Conservation (phyloP, 371 early-diverging fungal genomes). For the Syncephalastrum monosporum region DNA sequence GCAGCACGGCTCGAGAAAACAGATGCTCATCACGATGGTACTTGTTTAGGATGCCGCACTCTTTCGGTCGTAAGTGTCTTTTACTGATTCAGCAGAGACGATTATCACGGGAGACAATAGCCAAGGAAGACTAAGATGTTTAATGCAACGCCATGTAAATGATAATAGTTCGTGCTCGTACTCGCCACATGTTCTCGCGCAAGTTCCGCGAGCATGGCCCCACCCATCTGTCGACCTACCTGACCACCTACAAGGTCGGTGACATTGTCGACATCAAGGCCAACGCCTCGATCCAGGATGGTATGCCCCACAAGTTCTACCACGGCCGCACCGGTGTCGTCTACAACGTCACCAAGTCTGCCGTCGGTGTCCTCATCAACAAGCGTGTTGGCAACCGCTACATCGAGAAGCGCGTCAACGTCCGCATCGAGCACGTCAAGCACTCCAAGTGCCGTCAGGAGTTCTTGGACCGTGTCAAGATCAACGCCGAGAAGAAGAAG, state of each 20-base stretch:
- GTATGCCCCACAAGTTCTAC: constrained; percentile 99
- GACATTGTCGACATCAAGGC: constrained; percentile 38
- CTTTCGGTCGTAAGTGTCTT: constrained; percentile 73
- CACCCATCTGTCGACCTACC: constrained; percentile 94
- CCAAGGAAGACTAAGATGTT: no score
- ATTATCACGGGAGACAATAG: background rate
- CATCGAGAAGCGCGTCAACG: constrained; percentile 98
- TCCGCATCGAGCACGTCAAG: constrained; percentile 98
- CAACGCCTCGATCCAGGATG: constrained; percentile 96
- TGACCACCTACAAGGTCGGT: constrained; percentile 93
- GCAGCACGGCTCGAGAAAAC: no score
- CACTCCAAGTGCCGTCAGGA: constrained; percentile 99
- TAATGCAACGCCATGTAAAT: no score
- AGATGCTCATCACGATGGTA: background rate
- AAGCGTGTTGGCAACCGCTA: constrained; percentile 98
- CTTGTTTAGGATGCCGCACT: constrained; percentile 79
- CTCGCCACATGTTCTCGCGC: constrained; percentile 98
- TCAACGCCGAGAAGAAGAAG: constrained; percentile 85
- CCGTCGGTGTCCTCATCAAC: constrained; percentile 98
- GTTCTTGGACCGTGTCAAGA: constrained; percentile 96
- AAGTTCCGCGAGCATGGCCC: constrained; percentile 95
- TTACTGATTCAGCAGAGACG: background rate
- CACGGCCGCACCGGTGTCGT: constrained; percentile 98
- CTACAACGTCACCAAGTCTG: constrained; percentile 97
- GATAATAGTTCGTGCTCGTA: constrained; percentile 87